A percentile compares a stretch with the other conserved stretches of the same genome.
Conservation (phyloP, 352 stramenopile genomes). For the Pythium sukuiense region DNA sequence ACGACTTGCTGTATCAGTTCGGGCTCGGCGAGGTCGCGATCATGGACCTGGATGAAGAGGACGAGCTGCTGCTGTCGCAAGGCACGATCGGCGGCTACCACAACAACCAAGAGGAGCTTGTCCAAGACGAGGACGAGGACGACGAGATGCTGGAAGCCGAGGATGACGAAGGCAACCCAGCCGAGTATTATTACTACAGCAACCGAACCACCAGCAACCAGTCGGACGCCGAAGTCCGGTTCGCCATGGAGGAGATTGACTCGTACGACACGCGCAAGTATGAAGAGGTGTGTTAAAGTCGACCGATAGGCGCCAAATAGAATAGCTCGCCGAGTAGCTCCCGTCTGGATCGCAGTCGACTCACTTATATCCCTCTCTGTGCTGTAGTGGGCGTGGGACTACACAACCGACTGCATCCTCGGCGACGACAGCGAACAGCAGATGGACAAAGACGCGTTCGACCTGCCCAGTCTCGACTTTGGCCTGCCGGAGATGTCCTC, state of each 20-base stretch:
- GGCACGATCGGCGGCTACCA: slow-evolving; percentile 17
- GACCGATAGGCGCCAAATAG: slow-evolving; percentile 16
- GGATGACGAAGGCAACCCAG: slow-evolving; percentile 35
- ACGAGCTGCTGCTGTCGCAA: slow-evolving; percentile 39
- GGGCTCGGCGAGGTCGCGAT: slow-evolving; percentile 62
- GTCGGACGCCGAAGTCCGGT: slow-evolving; percentile 55
- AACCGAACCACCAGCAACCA: slow-evolving; percentile 35
- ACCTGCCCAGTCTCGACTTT: slow-evolving; percentile 28
- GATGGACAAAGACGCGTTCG: slow-evolving; percentile 56
- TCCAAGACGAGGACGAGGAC: slow-evolving; percentile 30
- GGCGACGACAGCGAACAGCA: slow-evolving; percentile 61
- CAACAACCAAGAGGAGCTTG: slow-evolving; percentile 9
- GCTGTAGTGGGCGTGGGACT: slow-evolving; percentile 45
- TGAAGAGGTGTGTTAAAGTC: slow-evolving; percentile 47
- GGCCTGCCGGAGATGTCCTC: slow-evolving; percentile 63
- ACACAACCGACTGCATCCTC: slow-evolving; percentile 67
- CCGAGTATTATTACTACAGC: slow-evolving; percentile 53
- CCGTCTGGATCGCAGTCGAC: slow-evolving; percentile 1
- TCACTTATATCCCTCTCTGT: slow-evolving; percentile 9
- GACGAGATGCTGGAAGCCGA: slow-evolving; percentile 52
- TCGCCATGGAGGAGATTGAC: slow-evolving; percentile 75
- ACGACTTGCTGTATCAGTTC: slow-evolving; percentile 83
- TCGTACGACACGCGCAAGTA: slow-evolving; percentile 67
- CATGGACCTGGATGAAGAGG: slow-evolving; percentile 64
- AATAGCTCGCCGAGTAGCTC: slow-evolving; percentile 2